A percentile compares a stretch with the other conserved stretches of the same genome.
Conservation (phyloP, 306 rosid species). For the Acacia melanoxylon region DNA sequence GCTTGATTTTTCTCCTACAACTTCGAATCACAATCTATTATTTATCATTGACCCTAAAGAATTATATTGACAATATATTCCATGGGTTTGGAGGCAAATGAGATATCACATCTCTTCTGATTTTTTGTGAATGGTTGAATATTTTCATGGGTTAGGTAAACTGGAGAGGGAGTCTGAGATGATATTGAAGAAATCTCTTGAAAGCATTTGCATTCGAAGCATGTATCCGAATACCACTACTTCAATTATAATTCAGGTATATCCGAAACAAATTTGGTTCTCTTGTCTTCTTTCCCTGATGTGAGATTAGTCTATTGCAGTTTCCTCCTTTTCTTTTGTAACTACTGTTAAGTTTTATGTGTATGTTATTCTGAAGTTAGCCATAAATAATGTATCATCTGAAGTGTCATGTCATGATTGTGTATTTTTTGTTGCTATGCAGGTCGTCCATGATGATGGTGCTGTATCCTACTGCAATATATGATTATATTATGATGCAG, state of each 20-base stretch:
- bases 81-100: not conserved
- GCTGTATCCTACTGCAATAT: constrained; percentile 72
- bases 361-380: not conserved
- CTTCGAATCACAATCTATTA: not conserved
- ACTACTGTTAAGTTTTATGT: not conserved
- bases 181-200: constrained; percentile 76
- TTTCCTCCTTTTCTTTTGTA: constrained; percentile 10
- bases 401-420: constrained; percentile 15
- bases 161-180: constrained; percentile 81
- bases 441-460: constrained; percentile 95
- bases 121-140: not conserved
- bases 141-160: constrained; percentile 51
- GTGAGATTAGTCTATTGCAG: not conserved
- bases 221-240: constrained; percentile 82
- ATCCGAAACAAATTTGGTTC: not conserved
- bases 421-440: constrained; percentile 43
- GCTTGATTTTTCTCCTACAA: not conserved
- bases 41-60: not conserved
- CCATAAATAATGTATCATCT: not conserved
- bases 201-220: constrained; percentile 71
- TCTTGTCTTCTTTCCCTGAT: not conserved
- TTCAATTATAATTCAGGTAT: constrained; percentile 68
- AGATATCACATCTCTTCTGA: not conserved
- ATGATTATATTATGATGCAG: constrained; percentile 24
- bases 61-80: not conserved